Conservation (phyloP, 305 asterid species). For the Rubia balearica region DNA sequence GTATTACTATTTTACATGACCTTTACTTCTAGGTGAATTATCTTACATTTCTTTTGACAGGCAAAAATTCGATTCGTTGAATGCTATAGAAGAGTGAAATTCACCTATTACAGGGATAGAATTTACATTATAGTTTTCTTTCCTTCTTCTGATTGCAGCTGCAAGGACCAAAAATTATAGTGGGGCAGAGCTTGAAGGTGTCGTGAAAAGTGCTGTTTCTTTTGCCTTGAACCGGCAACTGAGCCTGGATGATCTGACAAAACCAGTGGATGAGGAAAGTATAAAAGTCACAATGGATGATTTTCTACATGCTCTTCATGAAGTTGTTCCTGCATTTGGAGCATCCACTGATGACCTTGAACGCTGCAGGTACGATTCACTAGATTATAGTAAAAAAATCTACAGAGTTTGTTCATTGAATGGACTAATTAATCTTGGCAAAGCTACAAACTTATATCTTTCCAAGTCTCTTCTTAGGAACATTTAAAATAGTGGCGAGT, state of each 20-base stretch:
- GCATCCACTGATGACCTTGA: conserved; percentile 98
- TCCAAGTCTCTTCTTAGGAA: background rate
- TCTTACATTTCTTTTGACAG: background rate
- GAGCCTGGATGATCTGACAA: conserved; percentile 86
- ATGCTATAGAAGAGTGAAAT: conserved; percentile 3
- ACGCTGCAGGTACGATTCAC: conserved; percentile 70
- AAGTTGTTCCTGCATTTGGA: conserved; percentile 96
- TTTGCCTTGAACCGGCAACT: conserved; percentile 88
- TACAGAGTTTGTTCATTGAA: background rate
- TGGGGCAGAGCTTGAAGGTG: conserved; percentile 99
- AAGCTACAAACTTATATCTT: background rate
- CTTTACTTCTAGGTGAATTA: background rate
- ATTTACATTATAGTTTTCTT: conserved; percentile 13
- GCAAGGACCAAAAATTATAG: conserved; percentile 94
- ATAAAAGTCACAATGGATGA: conserved; percentile 94
- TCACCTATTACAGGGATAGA: background rate
- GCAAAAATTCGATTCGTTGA: background rate
- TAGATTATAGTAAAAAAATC: background rate
- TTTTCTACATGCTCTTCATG: conserved; percentile 72
- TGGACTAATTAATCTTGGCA: background rate
- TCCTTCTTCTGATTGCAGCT: conserved; percentile 49
- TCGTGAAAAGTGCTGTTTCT: conserved; percentile 97
- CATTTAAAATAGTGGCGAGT: background rate
- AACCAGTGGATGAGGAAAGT: conserved; percentile 89
- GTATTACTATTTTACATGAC: background rate